Percentiles rank a stretch among this genome's conserved stretches.
These are phyloP conservation scores for Chrysoporthe puriensis DNA, from an alignment of 2,329 filamentous ascomycete species.

Conservation along the genomic window DNA sequence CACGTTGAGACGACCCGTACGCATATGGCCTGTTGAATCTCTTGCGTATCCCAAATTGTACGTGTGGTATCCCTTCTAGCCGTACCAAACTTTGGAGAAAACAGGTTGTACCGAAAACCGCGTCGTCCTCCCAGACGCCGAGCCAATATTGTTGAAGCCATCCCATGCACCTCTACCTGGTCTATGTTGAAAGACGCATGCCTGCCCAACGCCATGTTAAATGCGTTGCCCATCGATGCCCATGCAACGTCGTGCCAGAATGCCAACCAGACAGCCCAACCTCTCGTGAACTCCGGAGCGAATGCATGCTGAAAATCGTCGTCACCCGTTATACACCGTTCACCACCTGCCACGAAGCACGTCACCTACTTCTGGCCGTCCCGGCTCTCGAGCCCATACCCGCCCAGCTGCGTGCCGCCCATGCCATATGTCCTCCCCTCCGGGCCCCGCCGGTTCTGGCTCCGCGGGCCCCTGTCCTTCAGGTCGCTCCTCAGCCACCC, in stretches of 20 bases:
- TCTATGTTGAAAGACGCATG: slow-evolving; percentile 19
- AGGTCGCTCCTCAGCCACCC: slow-evolving; percentile 85
- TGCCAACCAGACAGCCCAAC: not conserved
- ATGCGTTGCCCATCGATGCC: slow-evolving; percentile 17
- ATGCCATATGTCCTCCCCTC: slow-evolving; percentile 68
- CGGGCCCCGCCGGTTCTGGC: slow-evolving; percentile 53
- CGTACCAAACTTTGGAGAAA: not conserved
- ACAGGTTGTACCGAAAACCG: not conserved
- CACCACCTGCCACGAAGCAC: not conserved
- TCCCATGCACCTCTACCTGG: not conserved
- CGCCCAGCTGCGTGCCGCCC: slow-evolving; percentile 55
- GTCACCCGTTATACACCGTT: not conserved
- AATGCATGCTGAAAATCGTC: slow-evolving; percentile 21
- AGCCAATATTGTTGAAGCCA: slow-evolving; percentile 11
- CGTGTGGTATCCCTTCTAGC: no score
- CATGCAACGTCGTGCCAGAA: not conserved
- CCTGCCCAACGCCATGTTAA: slow-evolving; percentile 28
- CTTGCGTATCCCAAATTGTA: not conserved
- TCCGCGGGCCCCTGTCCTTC: slow-evolving; percentile 76
- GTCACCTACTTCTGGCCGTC: slow-evolving; percentile 30
- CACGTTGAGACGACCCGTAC: not conserved
- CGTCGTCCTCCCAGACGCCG: not conserved
- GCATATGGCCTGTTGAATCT: not conserved
- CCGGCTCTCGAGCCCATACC: slow-evolving; percentile 60
- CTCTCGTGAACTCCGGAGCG: not conserved